Percentiles rank a stretch among this genome's conserved stretches.
Evolutionary conservation across 2,329 filamentous ascomycete species (phyloP).

Genomic region (Phyllosticta citriasiana): DNA sequence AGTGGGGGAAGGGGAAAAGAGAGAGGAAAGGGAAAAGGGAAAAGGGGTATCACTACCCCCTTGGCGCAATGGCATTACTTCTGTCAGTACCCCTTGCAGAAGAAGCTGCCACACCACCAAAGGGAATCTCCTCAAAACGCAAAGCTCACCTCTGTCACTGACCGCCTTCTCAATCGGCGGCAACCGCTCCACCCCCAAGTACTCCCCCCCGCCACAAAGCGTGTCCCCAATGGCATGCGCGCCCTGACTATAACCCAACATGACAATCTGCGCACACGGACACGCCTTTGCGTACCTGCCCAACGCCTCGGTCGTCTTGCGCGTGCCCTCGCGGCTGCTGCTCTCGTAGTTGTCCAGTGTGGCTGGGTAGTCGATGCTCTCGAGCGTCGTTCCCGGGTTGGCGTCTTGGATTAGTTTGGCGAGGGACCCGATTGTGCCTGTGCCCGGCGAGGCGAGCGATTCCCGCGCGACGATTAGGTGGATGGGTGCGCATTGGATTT

Average conservation of each 20-base stretch:
- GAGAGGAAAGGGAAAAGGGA: background rate
- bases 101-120: too few relatives aligned
- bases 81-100: too few relatives aligned
- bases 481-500: background rate
- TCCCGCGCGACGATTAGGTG: conserved; percentile 3
- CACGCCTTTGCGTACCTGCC: conserved; percentile 12
- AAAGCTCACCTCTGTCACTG: background rate
- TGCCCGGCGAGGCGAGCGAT: background rate
- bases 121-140: too few relatives aligned
- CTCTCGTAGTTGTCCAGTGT: background rate
- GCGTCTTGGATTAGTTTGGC: background rate
- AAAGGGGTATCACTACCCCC: too few relatives aligned
- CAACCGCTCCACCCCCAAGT: background rate
- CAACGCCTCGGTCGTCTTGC: background rate
- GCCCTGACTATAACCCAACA: conserved; percentile 25
- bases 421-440: background rate
- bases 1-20: too few relatives aligned
- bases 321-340: background rate
- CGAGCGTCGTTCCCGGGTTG: conserved; percentile 1
- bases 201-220: conserved; percentile 12
- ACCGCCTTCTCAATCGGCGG: background rate
- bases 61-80: too few relatives aligned
- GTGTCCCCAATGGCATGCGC: conserved; percentile 22
- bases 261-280: conserved; percentile 19
- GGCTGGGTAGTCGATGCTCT: conserved; percentile 2